Evolutionary conservation across 306 rosid species (phyloP).

Genomic region (Quercus glauca): DNA sequence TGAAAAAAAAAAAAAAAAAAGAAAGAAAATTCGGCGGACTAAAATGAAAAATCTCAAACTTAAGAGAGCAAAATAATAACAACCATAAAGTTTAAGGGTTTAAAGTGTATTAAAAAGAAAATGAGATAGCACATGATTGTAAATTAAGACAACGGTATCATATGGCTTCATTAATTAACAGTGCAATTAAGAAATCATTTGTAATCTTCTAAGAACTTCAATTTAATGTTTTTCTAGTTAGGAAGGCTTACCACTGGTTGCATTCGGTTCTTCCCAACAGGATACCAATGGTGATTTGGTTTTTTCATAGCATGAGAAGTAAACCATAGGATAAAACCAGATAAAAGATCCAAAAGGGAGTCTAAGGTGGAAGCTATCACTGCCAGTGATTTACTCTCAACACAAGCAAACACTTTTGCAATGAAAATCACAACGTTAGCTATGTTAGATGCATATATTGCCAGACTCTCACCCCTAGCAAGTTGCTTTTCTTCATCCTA

Average conservation of each 20-base stretch:
- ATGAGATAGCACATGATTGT: too few species aligned
- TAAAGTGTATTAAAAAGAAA: too few species aligned
- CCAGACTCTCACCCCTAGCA: slow-evolving; percentile 52
- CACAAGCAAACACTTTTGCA: slow-evolving; percentile 81
- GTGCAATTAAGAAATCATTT: too few species aligned
- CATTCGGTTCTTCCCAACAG: slow-evolving; percentile 88
- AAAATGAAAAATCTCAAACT: too few species aligned
- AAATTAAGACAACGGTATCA: too few species aligned
- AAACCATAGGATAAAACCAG: slow-evolving; percentile 92
- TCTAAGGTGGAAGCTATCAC: slow-evolving; percentile 98
- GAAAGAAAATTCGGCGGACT: too few species aligned
- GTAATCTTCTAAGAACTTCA: too few species aligned
- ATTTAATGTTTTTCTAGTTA: not conserved
- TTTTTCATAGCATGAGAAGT: slow-evolving; percentile 77
- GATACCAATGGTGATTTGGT: slow-evolving; percentile 67
- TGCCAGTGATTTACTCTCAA: slow-evolving; percentile 81
- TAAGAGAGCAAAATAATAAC: too few species aligned
- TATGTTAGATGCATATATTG: slow-evolving; percentile 68
- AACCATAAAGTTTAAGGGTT: too few species aligned
- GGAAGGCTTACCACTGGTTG: slow-evolving; percentile 77
- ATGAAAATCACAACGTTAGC: slow-evolving; percentile 69
- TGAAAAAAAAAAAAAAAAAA: too few species aligned
- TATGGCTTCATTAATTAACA: too few species aligned
- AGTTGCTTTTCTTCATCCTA: slow-evolving; percentile 57
- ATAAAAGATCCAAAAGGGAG: slow-evolving; percentile 86